A percentile compares a stretch with the other conserved stretches of the same genome.
phyloP scores from a whole-genome alignment of 257 asterid species.

The Verbascum thapsus region DNA sequence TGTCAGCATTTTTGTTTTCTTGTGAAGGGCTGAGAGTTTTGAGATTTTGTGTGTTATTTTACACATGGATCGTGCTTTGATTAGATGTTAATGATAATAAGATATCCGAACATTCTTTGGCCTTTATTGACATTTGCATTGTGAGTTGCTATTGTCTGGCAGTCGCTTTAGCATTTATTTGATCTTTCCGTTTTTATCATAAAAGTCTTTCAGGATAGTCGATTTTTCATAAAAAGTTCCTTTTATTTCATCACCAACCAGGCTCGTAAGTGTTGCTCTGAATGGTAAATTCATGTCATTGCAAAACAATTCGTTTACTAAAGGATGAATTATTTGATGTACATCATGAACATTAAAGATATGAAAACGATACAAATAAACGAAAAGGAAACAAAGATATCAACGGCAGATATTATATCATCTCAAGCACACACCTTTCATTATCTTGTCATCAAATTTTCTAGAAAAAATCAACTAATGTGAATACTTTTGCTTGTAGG shows the following conservation, averaged over 20 bases:
- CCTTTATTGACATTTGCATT: neutral
- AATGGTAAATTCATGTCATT: too few species aligned
- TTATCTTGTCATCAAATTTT: conserved; percentile 1
- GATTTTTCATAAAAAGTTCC: neutral
- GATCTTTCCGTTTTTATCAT: too few species aligned
- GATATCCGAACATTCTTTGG: neutral
- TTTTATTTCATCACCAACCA: neutral
- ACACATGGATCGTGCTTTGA: conserved; percentile 1
- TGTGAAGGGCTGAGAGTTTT: neutral
- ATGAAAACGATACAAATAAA: too few species aligned
- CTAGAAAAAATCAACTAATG: conserved; percentile 17
- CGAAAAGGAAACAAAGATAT: too few species aligned
- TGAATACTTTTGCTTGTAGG: conserved; percentile 44
- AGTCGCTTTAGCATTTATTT: neutral
- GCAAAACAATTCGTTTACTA: too few species aligned
- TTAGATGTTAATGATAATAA: conserved; percentile 16
- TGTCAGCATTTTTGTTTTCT: neutral
- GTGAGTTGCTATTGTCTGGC: neutral
- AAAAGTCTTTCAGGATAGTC: too few species aligned
- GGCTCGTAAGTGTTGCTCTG: neutral
- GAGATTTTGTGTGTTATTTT: neutral
- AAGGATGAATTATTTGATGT: too few species aligned
- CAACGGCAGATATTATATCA: neutral
- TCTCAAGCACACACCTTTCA: conserved; percentile 3
- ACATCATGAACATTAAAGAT: too few species aligned